phyloP scores from a whole-genome alignment of 139 green algal genomes.

The Chlorella ohadii region DNA sequence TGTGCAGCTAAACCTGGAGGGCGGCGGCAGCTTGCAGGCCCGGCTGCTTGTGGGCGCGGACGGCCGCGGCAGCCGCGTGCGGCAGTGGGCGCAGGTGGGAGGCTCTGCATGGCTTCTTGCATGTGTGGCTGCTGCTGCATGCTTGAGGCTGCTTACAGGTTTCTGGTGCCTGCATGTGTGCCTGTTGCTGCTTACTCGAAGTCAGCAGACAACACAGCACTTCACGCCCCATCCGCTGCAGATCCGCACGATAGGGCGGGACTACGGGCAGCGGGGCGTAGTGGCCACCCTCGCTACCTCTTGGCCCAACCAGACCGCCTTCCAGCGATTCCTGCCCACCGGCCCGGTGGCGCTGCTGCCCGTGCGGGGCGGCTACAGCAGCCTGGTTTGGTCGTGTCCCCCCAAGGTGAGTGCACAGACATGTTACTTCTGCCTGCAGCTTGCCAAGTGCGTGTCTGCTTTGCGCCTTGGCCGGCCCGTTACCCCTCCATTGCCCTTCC shows the following conservation, averaged over 20 bases:
- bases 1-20: slow-evolving; percentile 19
- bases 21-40: slow-evolving; percentile 23
- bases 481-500: too few species aligned
- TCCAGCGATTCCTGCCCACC: slow-evolving; percentile 85
- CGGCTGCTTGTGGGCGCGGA: slow-evolving; percentile 84
- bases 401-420: slow-evolving; percentile 13
- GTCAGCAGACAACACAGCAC: too few species aligned
- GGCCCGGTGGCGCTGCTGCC: slow-evolving; percentile 87
- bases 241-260: not conserved
- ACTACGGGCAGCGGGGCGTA: slow-evolving; percentile 30
- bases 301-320: slow-evolving; percentile 63
- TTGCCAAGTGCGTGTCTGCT: too few species aligned
- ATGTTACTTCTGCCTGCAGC: too few species aligned
- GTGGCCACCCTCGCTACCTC: slow-evolving; percentile 67
- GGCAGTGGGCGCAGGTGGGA: slow-evolving; percentile 61
- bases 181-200: too few species aligned
- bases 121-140: too few species aligned
- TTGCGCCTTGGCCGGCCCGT: too few species aligned
- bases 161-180: too few species aligned
- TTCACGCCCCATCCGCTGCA: not conserved
- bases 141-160: too few species aligned
- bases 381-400: slow-evolving; percentile 83
- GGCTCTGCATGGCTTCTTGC: not conserved
- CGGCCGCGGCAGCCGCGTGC: slow-evolving; percentile 61
- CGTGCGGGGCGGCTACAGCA: slow-evolving; percentile 66